phyloP scores from a whole-genome alignment of 73 alveolate species.

The Durusdinium trenchii region DNA sequence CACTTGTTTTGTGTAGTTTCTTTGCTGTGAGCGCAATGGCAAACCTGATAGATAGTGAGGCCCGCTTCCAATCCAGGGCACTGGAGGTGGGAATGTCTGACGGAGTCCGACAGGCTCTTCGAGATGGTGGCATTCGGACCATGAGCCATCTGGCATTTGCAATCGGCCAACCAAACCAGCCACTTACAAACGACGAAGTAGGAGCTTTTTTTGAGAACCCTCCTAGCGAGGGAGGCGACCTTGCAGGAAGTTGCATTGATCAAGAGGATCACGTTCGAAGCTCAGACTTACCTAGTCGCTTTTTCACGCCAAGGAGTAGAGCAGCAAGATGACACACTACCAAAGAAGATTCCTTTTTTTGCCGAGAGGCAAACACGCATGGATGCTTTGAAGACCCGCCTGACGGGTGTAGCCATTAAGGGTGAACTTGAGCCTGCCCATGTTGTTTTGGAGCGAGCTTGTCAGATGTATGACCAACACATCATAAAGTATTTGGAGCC shows the following conservation, averaged over 20 bases:
- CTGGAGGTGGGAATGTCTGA: too few relatives aligned
- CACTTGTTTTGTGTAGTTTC: too few relatives aligned
- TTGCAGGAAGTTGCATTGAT: not conserved
- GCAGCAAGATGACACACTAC: not conserved
- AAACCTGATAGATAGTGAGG: too few relatives aligned
- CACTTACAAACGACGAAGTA: not conserved
- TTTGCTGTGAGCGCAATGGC: too few relatives aligned
- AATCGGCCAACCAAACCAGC: not conserved
- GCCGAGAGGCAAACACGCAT: not conserved
- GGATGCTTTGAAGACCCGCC: not conserved
- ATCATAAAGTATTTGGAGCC: not conserved
- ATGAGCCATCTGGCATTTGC: too few relatives aligned
- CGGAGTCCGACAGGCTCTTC: too few relatives aligned
- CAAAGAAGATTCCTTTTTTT: not conserved
- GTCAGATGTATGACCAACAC: not conserved
- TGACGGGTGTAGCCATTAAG: not conserved
- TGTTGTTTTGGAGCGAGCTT: not conserved
- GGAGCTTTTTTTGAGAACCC: not conserved
- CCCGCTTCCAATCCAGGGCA: too few relatives aligned
- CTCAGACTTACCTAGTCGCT: conserved; percentile 9
- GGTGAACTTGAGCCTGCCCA: conserved; percentile 12
- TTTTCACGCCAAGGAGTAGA: not conserved
- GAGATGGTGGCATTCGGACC: too few relatives aligned
- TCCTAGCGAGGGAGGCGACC: not conserved
- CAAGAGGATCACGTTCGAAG: not conserved